These are phyloP conservation scores for Phallus indusiatus DNA, from an alignment of 768 basidiomycete species.

Conservation along the genomic window DNA sequence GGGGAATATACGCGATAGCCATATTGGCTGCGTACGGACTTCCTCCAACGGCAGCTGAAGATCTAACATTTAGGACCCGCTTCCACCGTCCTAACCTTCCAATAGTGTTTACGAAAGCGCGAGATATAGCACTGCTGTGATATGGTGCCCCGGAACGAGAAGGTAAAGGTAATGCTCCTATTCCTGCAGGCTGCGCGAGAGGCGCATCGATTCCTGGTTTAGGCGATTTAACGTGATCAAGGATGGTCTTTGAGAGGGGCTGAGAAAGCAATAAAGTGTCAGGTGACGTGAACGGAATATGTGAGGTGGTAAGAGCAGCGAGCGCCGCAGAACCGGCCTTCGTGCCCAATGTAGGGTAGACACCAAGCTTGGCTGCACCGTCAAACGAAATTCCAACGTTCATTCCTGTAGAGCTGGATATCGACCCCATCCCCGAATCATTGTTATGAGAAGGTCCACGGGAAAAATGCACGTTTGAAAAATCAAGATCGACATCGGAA, in stretches of 20 bases:
- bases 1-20: background rate
- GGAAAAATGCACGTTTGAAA: constrained; percentile 43
- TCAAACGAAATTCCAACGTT: constrained; percentile 6
- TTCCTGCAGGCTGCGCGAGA: constrained; percentile 29
- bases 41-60: background rate
- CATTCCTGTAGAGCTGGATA: background rate
- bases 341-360: background rate
- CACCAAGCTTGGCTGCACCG: background rate
- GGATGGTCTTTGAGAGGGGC: constrained; percentile 42
- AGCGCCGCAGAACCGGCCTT: background rate
- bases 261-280: constrained; percentile 52
- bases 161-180: constrained; percentile 12
- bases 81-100: constrained; percentile 77
- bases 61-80: constrained; percentile 41
- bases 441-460: background rate
- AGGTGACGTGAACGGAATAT: constrained; percentile 29
- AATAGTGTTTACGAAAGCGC: constrained; percentile 73
- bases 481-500: constrained; percentile 73
- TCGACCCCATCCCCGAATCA: background rate
- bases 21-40: too few relatives aligned
- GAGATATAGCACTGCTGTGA: constrained; percentile 57
- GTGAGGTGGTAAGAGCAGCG: background rate
- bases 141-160: constrained; percentile 32
- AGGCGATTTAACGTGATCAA: constrained; percentile 27
- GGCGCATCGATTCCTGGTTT: constrained; percentile 24